Evolutionary conservation across 371 early-diverging fungal species (phyloP), one percentile per base, ranked within the genome.

Genomic region (Mortierella sp.): DNA sequence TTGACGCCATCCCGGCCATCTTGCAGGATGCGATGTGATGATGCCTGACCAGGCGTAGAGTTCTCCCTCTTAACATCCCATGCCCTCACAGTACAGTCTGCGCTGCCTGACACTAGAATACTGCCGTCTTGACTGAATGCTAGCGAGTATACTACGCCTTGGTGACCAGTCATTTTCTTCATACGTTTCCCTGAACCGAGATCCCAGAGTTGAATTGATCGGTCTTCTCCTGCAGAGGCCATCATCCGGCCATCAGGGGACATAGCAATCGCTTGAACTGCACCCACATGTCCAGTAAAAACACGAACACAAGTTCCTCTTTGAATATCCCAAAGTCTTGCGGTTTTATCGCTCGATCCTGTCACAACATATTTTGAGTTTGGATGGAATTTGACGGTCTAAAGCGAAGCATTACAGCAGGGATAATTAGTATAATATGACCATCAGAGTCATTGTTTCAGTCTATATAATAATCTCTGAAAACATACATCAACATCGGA

Each of bases 301-400:
- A 98, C 91, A 55, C 99, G 90, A 28, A 99, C 97, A 70, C 97
- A 95, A 11, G 90, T 87, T 43, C 99, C 99, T 63, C 91, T 87
- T 77, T 97, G 95, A 51, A 99, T 91, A 85, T 98, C 98, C 97
- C 99, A 99, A 81, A 99, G 86, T 43, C 99, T 90, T n/a, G 93
- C 93, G 24, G 98, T 97, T 64, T 92, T 90, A 88, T 99, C 99
- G 72, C 93, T 91, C 0, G 97, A 96, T 5, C 99, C 99, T 12
- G 98, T 97, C 32, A 97, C 93, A 20, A 99, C 65, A 83, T 99
- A 99, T 73, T 96, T 97, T 47, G 94, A 92, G 84, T 99, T 99
- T 8, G 99, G 99, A 86, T 99, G 99, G 85, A 99, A 99, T 77
- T 93, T 93, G 32, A 99, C 98, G 40, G 89, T 88, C 92, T 91